Percentiles rank a stretch among this genome's conserved stretches.
These are phyloP conservation scores for Knoxdaviesia proteae DNA, from an alignment of 2,329 filamentous ascomycete species.

Conservation along the genomic window DNA sequence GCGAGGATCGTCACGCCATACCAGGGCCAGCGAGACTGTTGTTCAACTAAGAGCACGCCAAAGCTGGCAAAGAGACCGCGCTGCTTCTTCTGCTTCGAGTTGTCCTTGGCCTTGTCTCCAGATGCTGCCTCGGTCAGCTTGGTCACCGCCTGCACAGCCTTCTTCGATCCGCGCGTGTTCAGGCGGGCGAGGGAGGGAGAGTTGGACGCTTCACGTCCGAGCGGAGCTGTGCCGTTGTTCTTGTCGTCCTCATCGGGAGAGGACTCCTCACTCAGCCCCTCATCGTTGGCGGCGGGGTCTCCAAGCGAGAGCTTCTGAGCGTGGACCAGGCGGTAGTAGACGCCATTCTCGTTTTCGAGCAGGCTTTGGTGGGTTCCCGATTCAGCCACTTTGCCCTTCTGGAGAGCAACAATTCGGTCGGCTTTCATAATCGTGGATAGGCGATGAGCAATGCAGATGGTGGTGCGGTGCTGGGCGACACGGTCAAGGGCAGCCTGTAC, in stretches of 20 bases:
- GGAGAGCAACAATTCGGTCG: constrained; percentile 42
- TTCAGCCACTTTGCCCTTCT: constrained; percentile 42
- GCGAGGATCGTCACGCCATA: constrained; percentile 28
- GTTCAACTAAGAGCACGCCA: constrained; percentile 34
- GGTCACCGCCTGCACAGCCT: no score
- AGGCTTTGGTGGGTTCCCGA: constrained; percentile 36
- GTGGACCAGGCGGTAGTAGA: constrained; percentile 41
- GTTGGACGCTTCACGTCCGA: constrained; percentile 17
- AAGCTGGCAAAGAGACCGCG: constrained; percentile 30
- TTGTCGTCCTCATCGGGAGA: constrained; percentile 8
- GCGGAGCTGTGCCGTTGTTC: constrained; percentile 11
- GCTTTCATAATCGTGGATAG: constrained; percentile 35
- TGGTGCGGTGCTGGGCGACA: constrained; percentile 34
- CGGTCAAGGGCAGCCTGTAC: constrained; percentile 32
- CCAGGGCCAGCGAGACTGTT: constrained; percentile 26
- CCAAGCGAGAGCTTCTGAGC: constrained; percentile 38
- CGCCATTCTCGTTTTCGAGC: constrained; percentile 15
- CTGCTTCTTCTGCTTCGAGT: constrained; percentile 16
- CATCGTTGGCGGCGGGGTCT: constrained; percentile 14
- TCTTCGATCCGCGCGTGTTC: no score
- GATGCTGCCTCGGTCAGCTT: constrained; percentile 18
- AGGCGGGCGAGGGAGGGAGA: no score
- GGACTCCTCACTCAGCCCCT: neutral
- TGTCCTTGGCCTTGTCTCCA: constrained; percentile 7
- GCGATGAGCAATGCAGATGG: constrained; percentile 40